Evolutionary conservation across 331 rosid species (phyloP).

Genomic region (Acacia pycnantha): DNA sequence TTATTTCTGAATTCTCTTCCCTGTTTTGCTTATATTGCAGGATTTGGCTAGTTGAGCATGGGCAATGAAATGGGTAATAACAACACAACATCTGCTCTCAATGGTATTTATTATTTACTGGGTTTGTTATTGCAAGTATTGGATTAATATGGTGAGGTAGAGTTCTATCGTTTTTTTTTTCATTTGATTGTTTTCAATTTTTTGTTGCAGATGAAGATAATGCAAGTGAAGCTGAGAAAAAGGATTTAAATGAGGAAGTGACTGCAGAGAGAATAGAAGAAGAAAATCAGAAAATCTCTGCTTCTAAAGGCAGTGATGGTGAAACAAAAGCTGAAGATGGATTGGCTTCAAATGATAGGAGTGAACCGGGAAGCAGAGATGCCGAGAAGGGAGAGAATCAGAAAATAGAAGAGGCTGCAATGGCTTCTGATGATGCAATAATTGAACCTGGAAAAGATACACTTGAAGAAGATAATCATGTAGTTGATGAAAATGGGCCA

Average conservation of each 20-base stretch:
- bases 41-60: slow-evolving; percentile 61
- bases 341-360: slow-evolving; percentile 26
- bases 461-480: slow-evolving; percentile 31
- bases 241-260: slow-evolving; percentile 19
- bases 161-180: neutral
- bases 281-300: slow-evolving; percentile 22
- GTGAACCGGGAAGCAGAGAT: slow-evolving; percentile 34
- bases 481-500: slow-evolving; percentile 11
- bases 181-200: neutral
- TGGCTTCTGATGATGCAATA: slow-evolving; percentile 30
- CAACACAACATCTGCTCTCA: slow-evolving; percentile 60
- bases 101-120: slow-evolving; percentile 52
- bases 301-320: slow-evolving; percentile 7
- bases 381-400: slow-evolving; percentile 34
- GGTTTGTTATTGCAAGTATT: neutral
- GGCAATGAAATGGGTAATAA: slow-evolving; percentile 91
- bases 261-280: slow-evolving; percentile 15
- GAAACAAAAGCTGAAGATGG: slow-evolving; percentile 21
- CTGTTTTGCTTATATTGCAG: slow-evolving; percentile 49
- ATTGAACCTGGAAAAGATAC: slow-evolving; percentile 18
- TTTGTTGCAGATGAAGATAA: slow-evolving; percentile 64
- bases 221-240: slow-evolving; percentile 30
- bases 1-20: neutral
- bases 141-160: neutral
- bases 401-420: slow-evolving; percentile 25